A percentile compares a stretch with the other conserved stretches of the same genome.
phyloP scores from a whole-genome alignment of 2,329 filamentous ascomycete genomes.

The Diaporthe vaccinii region DNA sequence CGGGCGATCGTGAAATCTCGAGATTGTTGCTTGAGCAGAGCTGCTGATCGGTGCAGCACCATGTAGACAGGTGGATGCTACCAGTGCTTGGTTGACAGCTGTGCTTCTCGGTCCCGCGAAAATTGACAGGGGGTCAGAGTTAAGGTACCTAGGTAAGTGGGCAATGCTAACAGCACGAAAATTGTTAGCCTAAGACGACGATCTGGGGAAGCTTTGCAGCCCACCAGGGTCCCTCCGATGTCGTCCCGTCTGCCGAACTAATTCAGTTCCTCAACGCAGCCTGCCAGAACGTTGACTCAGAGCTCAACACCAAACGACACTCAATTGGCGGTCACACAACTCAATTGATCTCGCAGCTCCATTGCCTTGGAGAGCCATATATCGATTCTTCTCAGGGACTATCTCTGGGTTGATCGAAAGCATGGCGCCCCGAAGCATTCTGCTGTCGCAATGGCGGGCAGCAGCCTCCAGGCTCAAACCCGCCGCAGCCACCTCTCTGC shows the following conservation, averaged over 20 bases:
- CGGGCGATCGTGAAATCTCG: not conserved
- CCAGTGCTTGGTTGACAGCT: slow-evolving; percentile 26
- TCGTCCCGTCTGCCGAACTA: slow-evolving; percentile 24
- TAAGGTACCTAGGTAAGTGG: not conserved
- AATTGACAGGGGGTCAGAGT: slow-evolving; percentile 19
- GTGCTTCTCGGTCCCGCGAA: slow-evolving; percentile 30
- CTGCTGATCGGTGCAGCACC: slow-evolving; percentile 24
- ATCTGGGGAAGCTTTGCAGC: slow-evolving; percentile 31
- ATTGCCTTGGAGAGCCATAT: slow-evolving; percentile 31
- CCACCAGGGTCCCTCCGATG: slow-evolving; percentile 28
- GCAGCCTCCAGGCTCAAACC: slow-evolving; percentile 42
- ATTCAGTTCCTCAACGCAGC: slow-evolving; percentile 19
- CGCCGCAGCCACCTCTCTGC: slow-evolving; percentile 46
- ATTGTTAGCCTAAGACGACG: slow-evolving; percentile 26
- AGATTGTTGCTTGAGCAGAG: slow-evolving; percentile 1
- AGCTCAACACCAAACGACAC: slow-evolving; percentile 18
- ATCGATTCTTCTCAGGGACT: slow-evolving; percentile 37
- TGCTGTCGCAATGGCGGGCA: slow-evolving; percentile 44
- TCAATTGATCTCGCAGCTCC: slow-evolving; percentile 21
- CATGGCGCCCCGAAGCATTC: slow-evolving; percentile 41
- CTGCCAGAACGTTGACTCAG: slow-evolving; percentile 36
- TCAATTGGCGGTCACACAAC: slow-evolving; percentile 21
- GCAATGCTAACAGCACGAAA: slow-evolving; percentile 5
- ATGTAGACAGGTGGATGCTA: slow-evolving; percentile 21
- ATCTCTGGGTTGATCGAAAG: slow-evolving; percentile 38